Base-by-base conservation (phyloP, 495 filamentous ascomycete genomes). In the Schizothecium vesticola region DNA sequence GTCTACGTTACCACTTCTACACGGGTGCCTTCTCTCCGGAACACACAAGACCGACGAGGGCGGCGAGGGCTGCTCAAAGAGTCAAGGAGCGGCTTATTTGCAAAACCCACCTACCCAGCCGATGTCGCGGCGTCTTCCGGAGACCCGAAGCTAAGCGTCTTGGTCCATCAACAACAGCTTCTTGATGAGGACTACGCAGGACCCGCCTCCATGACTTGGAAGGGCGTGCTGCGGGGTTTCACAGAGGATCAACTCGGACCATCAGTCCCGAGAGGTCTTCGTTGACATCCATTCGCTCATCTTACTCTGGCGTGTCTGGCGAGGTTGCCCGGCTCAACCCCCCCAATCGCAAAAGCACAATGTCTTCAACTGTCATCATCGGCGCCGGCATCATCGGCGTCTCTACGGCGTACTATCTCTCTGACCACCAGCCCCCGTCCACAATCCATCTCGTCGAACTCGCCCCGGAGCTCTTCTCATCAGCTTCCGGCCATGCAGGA, bases 311-410 rank as follows among this genome's bases (percentile, higher is more conserved):
- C n/a, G 43, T 8, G 26, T 51, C 43, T 9, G 6, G 1, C n/a
- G 43, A n/a, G 26, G 31, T 21, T 36, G 16, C 3, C 28, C 8
- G 2, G 25, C 13, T 25, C 19, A 9, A 23, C 7, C 13, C 13
- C 25, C 1, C 21, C 22, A 4, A 4, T 10, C 43, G 10, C 64
- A 33, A 22, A 59, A 16, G 21, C 23, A 69, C 56, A 60, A 81
- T 78, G 77, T 33, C 75, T 36, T 71, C 73, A 12, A 93, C 88
- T 22, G 85, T 93, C 31, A 93, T 94, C 67, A 76, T 95, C 59
- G 92, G 92, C 61, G 85, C 86, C 61, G 91, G 92, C 63, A 93
- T 95, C 76, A 92, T 95, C 55, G 90, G 90, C 67, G 76, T 86
- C 59, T 89, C 90, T n/a, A 91, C 89, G 25, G 92, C 91, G 12